These are phyloP conservation scores for Typha latifolia DNA, from an alignment of 176 grass and related monocot genomes.

Conservation along the genomic window DNA sequence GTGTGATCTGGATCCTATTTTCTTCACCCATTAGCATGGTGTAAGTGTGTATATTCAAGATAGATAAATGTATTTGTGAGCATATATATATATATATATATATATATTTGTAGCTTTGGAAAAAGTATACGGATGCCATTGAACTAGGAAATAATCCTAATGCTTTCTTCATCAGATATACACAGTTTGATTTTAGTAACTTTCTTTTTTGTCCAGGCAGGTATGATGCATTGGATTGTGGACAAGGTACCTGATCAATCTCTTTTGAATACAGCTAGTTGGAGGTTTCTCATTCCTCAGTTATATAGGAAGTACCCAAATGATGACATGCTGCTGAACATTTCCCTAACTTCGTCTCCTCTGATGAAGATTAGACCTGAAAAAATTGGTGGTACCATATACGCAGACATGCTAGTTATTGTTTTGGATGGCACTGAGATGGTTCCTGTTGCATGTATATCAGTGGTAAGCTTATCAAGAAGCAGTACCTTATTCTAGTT, in stretches of 20 bases:
- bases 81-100: too few relatives aligned
- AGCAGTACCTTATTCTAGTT: background rate
- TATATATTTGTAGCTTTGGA: too few relatives aligned
- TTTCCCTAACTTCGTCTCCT: constrained; percentile 82
- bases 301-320: constrained; percentile 87
- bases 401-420: constrained; percentile 70
- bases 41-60: too few relatives aligned
- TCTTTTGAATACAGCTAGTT: constrained; percentile 75
- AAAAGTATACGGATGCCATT: too few relatives aligned
- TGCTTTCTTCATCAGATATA: too few relatives aligned
- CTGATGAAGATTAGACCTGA: constrained; percentile 50
- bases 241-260: constrained; percentile 80
- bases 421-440: constrained; percentile 47
- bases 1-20: too few relatives aligned
- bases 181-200: background rate
- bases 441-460: constrained; percentile 81
- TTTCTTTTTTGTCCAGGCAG: constrained; percentile 44
- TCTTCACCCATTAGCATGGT: too few relatives aligned
- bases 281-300: constrained; percentile 81
- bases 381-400: constrained; percentile 46
- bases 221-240: constrained; percentile 69
- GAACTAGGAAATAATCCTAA: too few relatives aligned
- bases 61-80: too few relatives aligned
- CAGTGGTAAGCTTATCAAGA: constrained; percentile 51
- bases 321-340: constrained; percentile 75